These are phyloP conservation scores for Fonsecaea erecta DNA, from an alignment of 2,329 filamentous ascomycete species.

Conservation along the genomic window DNA sequence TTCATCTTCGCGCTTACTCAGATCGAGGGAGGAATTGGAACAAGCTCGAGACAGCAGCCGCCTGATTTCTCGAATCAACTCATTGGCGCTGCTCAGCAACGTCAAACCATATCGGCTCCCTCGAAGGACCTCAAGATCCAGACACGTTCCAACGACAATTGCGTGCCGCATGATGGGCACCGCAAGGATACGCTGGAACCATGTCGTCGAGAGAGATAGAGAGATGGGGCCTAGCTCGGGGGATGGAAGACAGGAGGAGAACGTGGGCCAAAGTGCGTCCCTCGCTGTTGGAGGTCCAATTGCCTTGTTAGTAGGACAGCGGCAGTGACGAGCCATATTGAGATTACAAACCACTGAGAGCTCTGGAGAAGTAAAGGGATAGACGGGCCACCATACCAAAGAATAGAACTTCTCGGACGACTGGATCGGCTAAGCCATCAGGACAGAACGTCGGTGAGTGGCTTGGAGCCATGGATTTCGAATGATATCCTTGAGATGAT, in stretches of 20 bases:
- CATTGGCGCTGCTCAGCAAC: not conserved
- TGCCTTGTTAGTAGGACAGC: not conserved
- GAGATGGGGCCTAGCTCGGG: not conserved
- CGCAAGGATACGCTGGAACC: constrained; percentile 6
- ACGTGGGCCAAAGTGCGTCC: constrained; percentile 14
- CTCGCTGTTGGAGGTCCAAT: not conserved
- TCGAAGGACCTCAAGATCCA: constrained; percentile 10
- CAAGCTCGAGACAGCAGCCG: not conserved
- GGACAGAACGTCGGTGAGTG: not conserved
- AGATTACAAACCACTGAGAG: not conserved
- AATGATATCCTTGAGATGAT: not conserved
- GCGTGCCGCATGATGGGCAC: constrained; percentile 13
- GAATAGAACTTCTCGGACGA: constrained; percentile 9
- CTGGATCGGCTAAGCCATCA: constrained; percentile 2
- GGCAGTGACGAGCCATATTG: not conserved
- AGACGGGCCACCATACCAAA: constrained; percentile 1
- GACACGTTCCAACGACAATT: constrained; percentile 4
- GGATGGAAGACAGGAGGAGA: not conserved
- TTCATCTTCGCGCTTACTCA: not conserved
- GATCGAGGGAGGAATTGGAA: not conserved
- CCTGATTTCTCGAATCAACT: constrained; percentile 8
- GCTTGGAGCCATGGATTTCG: not conserved
- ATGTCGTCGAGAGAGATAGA: not conserved
- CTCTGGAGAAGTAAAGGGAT: not conserved
- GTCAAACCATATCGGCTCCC: not conserved